Evolutionary conservation across 1,284 basidiomycete genomes (phyloP).

Genomic region (Kwoniella shivajii): DNA sequence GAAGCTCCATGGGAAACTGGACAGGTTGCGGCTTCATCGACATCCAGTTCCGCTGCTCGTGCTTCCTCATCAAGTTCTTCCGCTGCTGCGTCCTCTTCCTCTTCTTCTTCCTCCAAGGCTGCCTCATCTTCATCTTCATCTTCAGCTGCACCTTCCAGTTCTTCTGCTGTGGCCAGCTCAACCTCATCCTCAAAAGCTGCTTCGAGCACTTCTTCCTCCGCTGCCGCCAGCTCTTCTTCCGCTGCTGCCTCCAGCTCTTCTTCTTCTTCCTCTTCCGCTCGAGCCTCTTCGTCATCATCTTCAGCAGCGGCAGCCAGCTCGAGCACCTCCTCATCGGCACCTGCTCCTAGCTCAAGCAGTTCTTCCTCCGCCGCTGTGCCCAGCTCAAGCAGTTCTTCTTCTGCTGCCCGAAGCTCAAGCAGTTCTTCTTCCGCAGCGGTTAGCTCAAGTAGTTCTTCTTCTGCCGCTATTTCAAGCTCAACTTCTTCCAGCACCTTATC

Average conservation of each 20-base stretch:
- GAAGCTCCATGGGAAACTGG: constrained; percentile 20
- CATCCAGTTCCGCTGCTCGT: background rate
- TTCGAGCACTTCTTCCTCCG: constrained; percentile 5
- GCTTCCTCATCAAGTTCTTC: constrained; percentile 8
- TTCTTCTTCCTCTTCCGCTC: constrained; percentile 6
- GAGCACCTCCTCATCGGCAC: constrained; percentile 4
- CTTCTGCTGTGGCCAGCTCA: constrained; percentile 5
- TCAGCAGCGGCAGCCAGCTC: background rate
- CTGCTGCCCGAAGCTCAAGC: background rate
- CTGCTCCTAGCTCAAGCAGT: constrained; percentile 5
- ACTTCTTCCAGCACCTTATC: constrained; percentile 5
- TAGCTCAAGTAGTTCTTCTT: constrained; percentile 3
- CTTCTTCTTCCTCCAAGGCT: constrained; percentile 6
- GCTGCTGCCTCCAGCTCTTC: constrained; percentile 10
- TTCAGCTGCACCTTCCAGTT: background rate
- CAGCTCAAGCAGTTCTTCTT: constrained; percentile 2
- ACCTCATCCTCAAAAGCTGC: background rate
- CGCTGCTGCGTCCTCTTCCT: constrained; percentile 8
- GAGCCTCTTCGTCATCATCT: constrained; percentile 10
- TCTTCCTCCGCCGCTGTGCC: constrained; percentile 6
- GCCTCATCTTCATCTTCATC: constrained; percentile 1
- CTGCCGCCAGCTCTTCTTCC: constrained; percentile 6
- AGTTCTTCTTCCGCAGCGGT: constrained; percentile 3
- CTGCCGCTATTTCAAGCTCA: constrained; percentile 7
- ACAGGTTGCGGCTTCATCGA: constrained; percentile 2